Evolutionary conservation across 805 yeast genomes (phyloP).

Genomic region (Debaryomyces castellii): DNA sequence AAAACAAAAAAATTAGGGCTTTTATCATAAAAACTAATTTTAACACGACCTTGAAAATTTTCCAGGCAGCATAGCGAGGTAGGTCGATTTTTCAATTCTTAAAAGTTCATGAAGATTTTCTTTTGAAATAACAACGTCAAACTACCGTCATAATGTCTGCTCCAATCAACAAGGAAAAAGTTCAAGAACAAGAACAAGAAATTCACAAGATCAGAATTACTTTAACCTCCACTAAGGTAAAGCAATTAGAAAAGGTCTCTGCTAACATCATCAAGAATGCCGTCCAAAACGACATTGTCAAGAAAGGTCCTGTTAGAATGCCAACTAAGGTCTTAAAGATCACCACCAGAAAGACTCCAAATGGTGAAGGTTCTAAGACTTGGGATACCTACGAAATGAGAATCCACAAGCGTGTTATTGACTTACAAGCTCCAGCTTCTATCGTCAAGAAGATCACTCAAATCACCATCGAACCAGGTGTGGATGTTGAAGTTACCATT

Average conservation of each 20-base stretch:
- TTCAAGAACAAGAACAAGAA: constrained; percentile 77
- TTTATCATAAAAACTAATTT: constrained; percentile 4
- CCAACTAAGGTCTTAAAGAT: constrained; percentile 98
- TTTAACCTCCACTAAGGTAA: constrained; percentile 97
- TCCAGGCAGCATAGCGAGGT: background rate
- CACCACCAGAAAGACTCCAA: constrained; percentile 99
- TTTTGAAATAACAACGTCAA: constrained; percentile 36
- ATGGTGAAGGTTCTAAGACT: constrained; percentile 99
- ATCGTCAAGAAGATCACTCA: constrained; percentile 94
- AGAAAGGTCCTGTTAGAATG: constrained; percentile 99
- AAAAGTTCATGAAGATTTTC: background rate
- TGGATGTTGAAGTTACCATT: constrained; percentile 92
- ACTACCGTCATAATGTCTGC: constrained; percentile 61
- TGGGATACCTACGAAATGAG: constrained; percentile 99
- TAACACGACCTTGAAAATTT: constrained; percentile 1
- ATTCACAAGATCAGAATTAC: constrained; percentile 98
- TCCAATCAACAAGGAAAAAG: constrained; percentile 79
- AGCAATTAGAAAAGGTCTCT: constrained; percentile 96
- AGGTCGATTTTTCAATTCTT: constrained; percentile 2
- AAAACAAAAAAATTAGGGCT: constrained; percentile 8
- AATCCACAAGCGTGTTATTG: constrained; percentile 99
- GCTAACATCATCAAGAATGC: constrained; percentile 88
- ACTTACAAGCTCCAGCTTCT: constrained; percentile 94
- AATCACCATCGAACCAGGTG: constrained; percentile 99
- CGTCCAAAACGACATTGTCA: constrained; percentile 73